Base-by-base conservation (phyloP, 305 asterid species). In the Fraxinus baroniana region DNA sequence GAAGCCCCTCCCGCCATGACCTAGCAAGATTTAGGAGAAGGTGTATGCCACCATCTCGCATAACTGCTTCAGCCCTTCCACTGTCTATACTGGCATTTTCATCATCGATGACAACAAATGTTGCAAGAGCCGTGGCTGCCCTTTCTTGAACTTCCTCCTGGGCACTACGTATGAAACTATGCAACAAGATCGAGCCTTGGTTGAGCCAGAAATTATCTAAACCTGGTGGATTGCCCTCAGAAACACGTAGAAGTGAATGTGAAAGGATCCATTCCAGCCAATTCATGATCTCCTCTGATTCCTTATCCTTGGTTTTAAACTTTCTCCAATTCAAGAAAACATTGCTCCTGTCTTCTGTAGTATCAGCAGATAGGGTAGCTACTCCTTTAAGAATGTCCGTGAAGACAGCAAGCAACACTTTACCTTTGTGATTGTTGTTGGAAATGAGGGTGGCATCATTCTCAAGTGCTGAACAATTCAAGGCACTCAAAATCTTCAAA, bases 91-190 rank as follows among this genome's bases (percentile, higher is more conserved):
- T 90, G 46, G 95, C 91, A 88, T 90, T 95, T 89, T 92, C 99
- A 81, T 95, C 97, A 79, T 94, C 98, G 26, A 89, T 90, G 86
- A 93, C 94, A 13, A 94, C 97, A 87, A 93, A 95, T 76, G 93
- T 94, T 72, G 97, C 97, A 80, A 94, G 92, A 84, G 97, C 96
- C 1, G 95, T 91, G 78, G 97, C 99, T 74, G 98, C 97, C 88
- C 98, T 89, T 88, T 95, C 99, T 88, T 93, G 97, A 86, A 95
- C 97, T 88, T 94, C 99, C 89, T 93, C 98, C 78, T 90, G 92
- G 13, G 89, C 62, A 81, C 98, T 95, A 89, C 86, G 95, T 95
- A 91, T 87, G 88, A 93, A 90, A 86, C 91, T 89, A 71, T 93
- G 97, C 83, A 95, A 87, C 86, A 95, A 87, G 80, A 70, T 36